Percentiles rank a stretch among this genome's conserved stretches.
phyloP scores from a whole-genome alignment of 352 stramenopile species.

The Phytophthora foliorum region DNA sequence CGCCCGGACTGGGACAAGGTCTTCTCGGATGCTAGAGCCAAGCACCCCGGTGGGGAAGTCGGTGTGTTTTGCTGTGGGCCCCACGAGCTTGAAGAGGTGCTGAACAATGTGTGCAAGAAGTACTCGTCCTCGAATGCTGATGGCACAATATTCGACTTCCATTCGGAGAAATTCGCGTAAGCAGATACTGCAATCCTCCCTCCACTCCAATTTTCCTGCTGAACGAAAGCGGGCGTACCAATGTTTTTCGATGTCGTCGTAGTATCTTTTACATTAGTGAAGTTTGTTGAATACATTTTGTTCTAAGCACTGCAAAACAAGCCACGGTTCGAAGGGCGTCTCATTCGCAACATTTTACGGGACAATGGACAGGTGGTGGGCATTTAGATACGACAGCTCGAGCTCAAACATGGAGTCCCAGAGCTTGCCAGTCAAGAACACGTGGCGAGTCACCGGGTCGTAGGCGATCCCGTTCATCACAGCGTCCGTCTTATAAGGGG shows the following conservation, averaged over 20 bases:
- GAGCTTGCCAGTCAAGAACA: conserved; percentile 86
- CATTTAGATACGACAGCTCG: conserved; percentile 65
- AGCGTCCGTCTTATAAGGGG: conserved; percentile 56
- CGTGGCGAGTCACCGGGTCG: conserved; percentile 61
- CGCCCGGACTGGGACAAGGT: conserved; percentile 87
- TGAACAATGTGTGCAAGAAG: conserved; percentile 74
- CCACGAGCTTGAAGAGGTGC: conserved; percentile 76
- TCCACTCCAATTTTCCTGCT: conserved; percentile 21
- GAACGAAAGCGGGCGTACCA: conserved; percentile 24
- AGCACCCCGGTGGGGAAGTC: conserved; percentile 74
- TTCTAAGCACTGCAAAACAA: neutral
- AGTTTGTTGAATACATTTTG: conserved; percentile 17
- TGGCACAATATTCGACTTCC: conserved; percentile 85
- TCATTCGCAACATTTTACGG: conserved; percentile 2
- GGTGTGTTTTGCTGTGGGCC: conserved; percentile 90
- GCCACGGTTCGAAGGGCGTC: neutral
- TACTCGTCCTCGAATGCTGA: conserved; percentile 65
- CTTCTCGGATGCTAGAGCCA: conserved; percentile 60
- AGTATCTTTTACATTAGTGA: conserved; percentile 26
- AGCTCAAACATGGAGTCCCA: conserved; percentile 90
- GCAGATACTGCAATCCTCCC: neutral
- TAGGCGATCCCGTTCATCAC: conserved; percentile 93
- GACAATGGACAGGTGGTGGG: conserved; percentile 19
- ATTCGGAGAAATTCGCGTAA: conserved; percentile 89
- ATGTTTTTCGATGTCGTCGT: conserved; percentile 21